Percentiles rank a stretch among this genome's conserved stretches.
These are phyloP conservation scores for Ophiostoma ulmi DNA, from an alignment of 2,329 filamentous ascomycete species.

Conservation along the genomic window DNA sequence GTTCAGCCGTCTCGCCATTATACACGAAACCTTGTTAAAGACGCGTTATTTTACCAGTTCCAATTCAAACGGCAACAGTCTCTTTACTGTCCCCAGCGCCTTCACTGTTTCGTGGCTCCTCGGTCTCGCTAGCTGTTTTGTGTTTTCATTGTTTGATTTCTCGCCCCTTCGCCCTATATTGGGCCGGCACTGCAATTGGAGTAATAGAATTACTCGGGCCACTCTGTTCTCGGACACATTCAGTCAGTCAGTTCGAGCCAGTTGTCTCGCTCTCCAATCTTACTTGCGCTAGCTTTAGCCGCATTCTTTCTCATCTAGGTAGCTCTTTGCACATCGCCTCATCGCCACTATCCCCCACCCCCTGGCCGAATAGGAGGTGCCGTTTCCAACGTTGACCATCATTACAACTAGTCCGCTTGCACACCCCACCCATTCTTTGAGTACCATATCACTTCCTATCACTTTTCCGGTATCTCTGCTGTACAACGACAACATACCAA, in stretches of 20 bases:
- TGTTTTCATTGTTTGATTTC: not conserved
- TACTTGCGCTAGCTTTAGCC: conserved; percentile 22
- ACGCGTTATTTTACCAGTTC: not conserved
- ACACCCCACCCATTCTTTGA: conserved; percentile 1
- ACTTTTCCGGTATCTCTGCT: not conserved
- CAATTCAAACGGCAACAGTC: not conserved
- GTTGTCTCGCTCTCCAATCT: conserved; percentile 18
- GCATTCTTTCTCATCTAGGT: conserved; percentile 17
- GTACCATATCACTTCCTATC: conserved; percentile 3
- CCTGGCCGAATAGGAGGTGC: conserved; percentile 18
- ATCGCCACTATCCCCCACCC: not conserved
- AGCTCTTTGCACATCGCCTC: conserved; percentile 19
- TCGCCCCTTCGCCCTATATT: conserved; percentile 1
- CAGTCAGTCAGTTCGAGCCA: not conserved
- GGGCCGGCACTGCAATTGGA: not conserved
- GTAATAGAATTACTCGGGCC: not conserved
- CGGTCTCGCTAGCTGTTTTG: not conserved
- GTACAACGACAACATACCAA: not conserved
- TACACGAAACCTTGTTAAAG: not conserved
- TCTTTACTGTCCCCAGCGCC: not conserved
- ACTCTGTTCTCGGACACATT: not conserved
- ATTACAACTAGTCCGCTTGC: not conserved
- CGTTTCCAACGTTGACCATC: not conserved
- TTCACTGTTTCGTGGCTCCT: not conserved
- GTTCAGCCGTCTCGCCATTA: not conserved